A percentile compares a stretch with the other conserved stretches of the same genome.
Evolutionary conservation across 2,329 filamentous ascomycete species (phyloP).

Genomic region (Pochonia chlamydosporia): DNA sequence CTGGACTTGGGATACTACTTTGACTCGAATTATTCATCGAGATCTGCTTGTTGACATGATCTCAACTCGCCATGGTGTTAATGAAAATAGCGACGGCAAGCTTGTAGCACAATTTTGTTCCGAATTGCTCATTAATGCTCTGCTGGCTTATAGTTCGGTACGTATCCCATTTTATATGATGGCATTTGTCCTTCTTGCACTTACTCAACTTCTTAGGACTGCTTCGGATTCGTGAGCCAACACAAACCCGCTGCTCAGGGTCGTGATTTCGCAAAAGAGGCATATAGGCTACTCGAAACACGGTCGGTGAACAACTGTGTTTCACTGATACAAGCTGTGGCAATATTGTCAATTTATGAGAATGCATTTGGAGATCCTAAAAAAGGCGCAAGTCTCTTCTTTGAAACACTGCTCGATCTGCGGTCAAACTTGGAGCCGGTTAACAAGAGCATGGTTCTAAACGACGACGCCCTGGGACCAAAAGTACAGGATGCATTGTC

Average conservation of each 20-base stretch:
- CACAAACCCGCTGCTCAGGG: neutral
- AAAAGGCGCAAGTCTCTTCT: neutral
- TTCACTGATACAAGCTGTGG: constrained; percentile 13
- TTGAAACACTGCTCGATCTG: neutral
- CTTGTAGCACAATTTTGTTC: constrained; percentile 14
- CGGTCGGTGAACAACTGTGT: constrained; percentile 5
- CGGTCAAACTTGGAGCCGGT: neutral
- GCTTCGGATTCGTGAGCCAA: neutral
- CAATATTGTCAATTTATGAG: constrained; percentile 15
- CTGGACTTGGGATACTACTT: constrained; percentile 18
- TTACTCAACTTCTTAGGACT: neutral
- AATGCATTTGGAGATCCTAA: constrained; percentile 8
- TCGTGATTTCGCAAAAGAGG: constrained; percentile 2
- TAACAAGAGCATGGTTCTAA: neutral
- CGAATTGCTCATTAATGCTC: constrained; percentile 15
- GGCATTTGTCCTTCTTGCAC: neutral
- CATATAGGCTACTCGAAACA: neutral
- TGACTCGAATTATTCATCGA: constrained; percentile 12
- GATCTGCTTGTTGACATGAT: constrained; percentile 13
- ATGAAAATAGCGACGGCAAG: neutral
- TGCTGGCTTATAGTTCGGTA: constrained; percentile 16
- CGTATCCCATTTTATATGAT: neutral
- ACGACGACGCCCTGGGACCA: neutral
- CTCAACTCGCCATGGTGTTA: neutral
- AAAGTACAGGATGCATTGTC: constrained; percentile 9